Evolutionary conservation across 164 flowering plant genomes (phyloP), one percentile per base, ranked within the genome.

Genomic region (Berberis vulgaris): DNA sequence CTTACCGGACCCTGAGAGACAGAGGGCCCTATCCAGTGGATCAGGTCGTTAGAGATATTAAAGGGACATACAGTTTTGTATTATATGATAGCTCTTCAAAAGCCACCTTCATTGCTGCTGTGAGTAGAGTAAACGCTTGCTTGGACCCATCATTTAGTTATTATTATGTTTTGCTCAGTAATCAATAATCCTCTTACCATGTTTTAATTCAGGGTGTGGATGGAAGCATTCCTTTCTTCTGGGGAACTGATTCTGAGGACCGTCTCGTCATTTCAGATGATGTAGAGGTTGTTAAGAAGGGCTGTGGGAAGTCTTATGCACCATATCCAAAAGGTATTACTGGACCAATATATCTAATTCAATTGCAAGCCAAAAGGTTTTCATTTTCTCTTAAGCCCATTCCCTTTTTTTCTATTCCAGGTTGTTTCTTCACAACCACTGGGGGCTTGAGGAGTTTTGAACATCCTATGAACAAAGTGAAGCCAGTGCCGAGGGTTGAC

Each of bases 11-110:
- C 54, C 77, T 94, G 49, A 81, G 99, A 77, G 99, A 94, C 67
- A 79, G 99, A 70, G 99, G 99, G n/a, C 99, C 99, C 67, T 94
- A 87, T 69, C 93, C 99, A 61, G 86, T 91, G 9, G 91, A 86
- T 64, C 93, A 94, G 70, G 96, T 91, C 41, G 82, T 88, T 67
- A 90, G 88, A 78, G 98, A 90, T 70, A 68, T 94, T 45, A 73
- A 79, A 54, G 97, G 97, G 64, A 91, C 86, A 58, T 94, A 82
- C 63, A 86, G 90, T 1, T 91, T 94, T 57, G 59, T 89, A 66
- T 83, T 94, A 49, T 89, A 72, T 62, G 99, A 94, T 67, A 72
- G 85, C 72, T 57, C 93, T 63, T 68, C 81, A 0, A 85, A 86
- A 65, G 41, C 78, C 56, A 53, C 83, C 41, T 89, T 91, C 74